A percentile compares a stretch with the other conserved stretches of the same genome.
These are phyloP conservation scores for Phytopythium litorale DNA, from an alignment of 352 stramenopile species.

Conservation along the genomic window DNA sequence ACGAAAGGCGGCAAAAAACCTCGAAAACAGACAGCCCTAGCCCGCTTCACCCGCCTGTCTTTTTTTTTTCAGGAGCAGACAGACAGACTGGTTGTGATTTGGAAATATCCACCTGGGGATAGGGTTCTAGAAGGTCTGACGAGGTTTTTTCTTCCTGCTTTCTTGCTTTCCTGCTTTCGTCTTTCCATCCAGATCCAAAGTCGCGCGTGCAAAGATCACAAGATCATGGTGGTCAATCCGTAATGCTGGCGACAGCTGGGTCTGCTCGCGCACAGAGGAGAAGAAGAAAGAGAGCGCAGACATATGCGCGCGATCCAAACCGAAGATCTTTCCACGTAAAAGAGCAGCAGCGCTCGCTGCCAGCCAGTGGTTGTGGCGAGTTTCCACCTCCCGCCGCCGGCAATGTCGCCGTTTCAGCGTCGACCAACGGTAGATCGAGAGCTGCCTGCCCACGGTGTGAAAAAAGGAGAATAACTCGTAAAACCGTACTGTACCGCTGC, in stretches of 20 bases:
- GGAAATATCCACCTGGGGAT: background rate
- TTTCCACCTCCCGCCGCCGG: too few relatives aligned
- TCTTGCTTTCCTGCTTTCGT: too few relatives aligned
- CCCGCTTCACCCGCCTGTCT: background rate
- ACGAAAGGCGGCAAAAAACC: constrained; percentile 1
- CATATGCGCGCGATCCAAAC: background rate
- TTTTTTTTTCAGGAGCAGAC: background rate
- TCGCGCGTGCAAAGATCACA: background rate
- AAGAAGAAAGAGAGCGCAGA: background rate
- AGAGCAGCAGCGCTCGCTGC: background rate
- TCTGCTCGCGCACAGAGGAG: background rate
- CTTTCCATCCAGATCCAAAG: background rate
- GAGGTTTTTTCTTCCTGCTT: too few relatives aligned
- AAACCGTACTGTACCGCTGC: background rate
- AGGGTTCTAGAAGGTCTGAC: constrained; percentile 3
- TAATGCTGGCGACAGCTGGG: background rate
- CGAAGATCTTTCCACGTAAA: constrained; percentile 2
- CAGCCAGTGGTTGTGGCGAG: background rate
- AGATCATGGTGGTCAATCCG: background rate
- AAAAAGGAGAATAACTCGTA: too few relatives aligned
- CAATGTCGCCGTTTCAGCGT: too few relatives aligned
- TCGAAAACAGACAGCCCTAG: background rate
- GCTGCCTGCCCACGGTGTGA: too few relatives aligned
- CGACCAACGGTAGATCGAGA: too few relatives aligned
- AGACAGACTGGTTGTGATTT: constrained; percentile 1